Evolutionary conservation across 306 rosid genomes (phyloP), one percentile per base, ranked within the genome.

Genomic region (Heteromeles arbutifolia): DNA sequence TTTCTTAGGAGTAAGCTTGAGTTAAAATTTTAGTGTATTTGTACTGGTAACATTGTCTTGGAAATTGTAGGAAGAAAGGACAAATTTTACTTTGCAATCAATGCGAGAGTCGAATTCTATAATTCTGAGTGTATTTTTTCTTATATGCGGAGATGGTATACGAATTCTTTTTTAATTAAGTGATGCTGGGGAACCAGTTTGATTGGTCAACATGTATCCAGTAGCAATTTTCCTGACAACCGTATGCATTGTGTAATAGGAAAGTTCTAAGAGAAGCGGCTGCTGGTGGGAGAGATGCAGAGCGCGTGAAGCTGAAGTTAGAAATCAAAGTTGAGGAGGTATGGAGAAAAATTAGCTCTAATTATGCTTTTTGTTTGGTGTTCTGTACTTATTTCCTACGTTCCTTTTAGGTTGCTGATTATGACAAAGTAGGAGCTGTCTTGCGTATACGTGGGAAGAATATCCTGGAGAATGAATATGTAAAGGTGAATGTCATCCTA

Each of bases 391-490:
- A 3, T 61, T 61, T 48, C 14, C 68, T 31, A 13, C 7, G 71
- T 83, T 67, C 61, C 25, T 66, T 68, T 69, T 70, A 95, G 99
- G 81, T 89, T 84, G 89, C 92, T 67, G 99, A 95, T 84, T 95
- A 92, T 87, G 99, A 95, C 77, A 89, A 91, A 75, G 90, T 88
- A 65, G 97, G 97, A 31, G 75, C 89, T 69, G 31, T 95, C 74
- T 86, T 95, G 79, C 97, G 97, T 50, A 69, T 95, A 69, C 97
- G 99, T 18, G 99, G 99, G 54, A 95, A 85, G 84, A 95, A 95
- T 76, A 81, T 89, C 66, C 45, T 90, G 28, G 97, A 90, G 89
- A 95, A 95, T 77, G 97, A 95, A 69, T 34, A 92, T 80, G 99
- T 95, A 54, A 95, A 95, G 99, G 99, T 90, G 85, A 77, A 37